Percentiles rank a stretch among this genome's conserved stretches.
These are phyloP conservation scores for Salix viminalis DNA, from an alignment of 345 rosid species.

Conservation along the genomic window DNA sequence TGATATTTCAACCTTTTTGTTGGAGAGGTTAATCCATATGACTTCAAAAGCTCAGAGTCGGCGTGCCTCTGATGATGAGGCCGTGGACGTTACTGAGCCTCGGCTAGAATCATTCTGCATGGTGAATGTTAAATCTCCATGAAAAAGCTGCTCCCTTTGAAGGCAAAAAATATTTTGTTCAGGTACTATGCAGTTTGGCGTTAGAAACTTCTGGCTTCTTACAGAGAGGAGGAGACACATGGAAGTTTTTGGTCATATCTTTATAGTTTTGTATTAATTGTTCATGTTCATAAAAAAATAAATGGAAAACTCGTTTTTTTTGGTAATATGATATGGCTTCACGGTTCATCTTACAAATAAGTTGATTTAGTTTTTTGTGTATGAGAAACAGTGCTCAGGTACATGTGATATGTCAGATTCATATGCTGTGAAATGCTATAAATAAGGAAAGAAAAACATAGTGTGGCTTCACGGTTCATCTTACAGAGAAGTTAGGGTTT, in stretches of 20 bases:
- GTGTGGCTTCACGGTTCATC: no score
- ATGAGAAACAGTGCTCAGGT: background rate
- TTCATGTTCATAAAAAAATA: background rate
- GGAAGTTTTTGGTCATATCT: constrained; percentile 10
- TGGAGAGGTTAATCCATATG: constrained; percentile 36
- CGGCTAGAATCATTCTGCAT: constrained; percentile 75
- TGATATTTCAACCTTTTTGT: constrained; percentile 15
- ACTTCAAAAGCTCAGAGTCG: constrained; percentile 52
- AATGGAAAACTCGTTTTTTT: background rate
- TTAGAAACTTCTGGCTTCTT: constrained; percentile 12
- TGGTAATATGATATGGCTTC: background rate
- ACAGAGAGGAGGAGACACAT: constrained; percentile 9
- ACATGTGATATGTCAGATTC: background rate
- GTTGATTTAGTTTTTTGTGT: background rate
- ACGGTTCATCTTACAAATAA: background rate
- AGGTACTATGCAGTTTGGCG: background rate
- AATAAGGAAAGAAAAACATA: background rate
- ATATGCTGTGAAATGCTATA: background rate
- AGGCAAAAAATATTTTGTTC: background rate
- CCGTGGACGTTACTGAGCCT: constrained; percentile 82
- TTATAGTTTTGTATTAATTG: background rate
- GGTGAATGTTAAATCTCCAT: constrained; percentile 40
- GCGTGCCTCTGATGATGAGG: constrained; percentile 53
- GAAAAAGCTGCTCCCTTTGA: constrained; percentile 22
- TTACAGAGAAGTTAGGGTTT: no score